Evolutionary conservation across 805 yeast genomes (phyloP), one percentile per base, ranked within the genome.

Genomic region (Nakazawaea ambrosiae): DNA sequence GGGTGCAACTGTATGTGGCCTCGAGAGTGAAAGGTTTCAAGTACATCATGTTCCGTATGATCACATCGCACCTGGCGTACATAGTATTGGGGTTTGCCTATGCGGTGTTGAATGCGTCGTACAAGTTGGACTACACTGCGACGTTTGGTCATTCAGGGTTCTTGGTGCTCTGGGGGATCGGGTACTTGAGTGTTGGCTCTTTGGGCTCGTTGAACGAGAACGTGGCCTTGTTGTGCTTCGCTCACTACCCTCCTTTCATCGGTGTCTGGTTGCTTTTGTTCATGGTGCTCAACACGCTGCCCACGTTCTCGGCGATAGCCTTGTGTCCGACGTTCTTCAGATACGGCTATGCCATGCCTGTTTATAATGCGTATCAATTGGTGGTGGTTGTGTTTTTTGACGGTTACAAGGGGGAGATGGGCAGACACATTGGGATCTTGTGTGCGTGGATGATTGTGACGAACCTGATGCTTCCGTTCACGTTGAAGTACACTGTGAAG

Each of bases 171-270:
- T 84, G 92, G 92, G 66, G 78, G 71, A 46, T 75, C 26, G 66
- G 76, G 6, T 84, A 63, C 53, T 47, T 84, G 37, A 70, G 84
- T 6, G 77, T 84, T 84, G 61, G 76, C 44, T 83, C 88, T 1
- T 80, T 82, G 25, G 94, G 92, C 39, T 73, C 81, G 27, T 77
- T 81, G 20, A 81, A 78, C 50, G 92, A 84, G 55, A 74, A 78
- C 44, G 59, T 71, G 47, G 75, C 78, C 1, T 51, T 77, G 54
- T 23, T 81, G 4, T 51, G 71, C 6, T 59, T 79, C 33, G 57
- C 76, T 4, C 38, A 61, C 14, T 66, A 66, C 36, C 90, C 92
- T 1, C 85, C 87, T 18, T 48, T 70, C 36, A 48, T 80, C 36
- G 88, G 89, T 0, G 70, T 81, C 48, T 81, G 89, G 87, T 51